These are phyloP conservation scores for Colletotrichum eleusines DNA, from an alignment of 2,329 filamentous ascomycete species.

Conservation along the genomic window DNA sequence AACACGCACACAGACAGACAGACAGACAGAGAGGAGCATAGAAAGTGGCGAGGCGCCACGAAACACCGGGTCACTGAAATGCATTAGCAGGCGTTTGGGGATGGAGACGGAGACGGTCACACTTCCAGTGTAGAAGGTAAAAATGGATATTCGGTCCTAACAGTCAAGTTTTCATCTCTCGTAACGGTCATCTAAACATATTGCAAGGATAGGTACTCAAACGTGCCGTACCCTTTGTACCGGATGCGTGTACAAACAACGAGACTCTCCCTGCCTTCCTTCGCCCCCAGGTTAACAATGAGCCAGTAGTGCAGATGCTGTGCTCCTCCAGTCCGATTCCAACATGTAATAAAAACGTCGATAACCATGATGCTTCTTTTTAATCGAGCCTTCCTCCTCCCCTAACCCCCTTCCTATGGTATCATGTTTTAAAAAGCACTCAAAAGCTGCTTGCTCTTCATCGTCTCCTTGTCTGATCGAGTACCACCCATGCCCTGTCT, in stretches of 20 bases:
- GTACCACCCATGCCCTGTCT: constrained; percentile 12
- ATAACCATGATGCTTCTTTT: constrained; percentile 7
- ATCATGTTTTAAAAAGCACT: constrained; percentile 24
- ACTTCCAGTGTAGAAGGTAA: constrained; percentile 25
- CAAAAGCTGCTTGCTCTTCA: constrained; percentile 34
- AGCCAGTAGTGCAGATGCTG: not conserved
- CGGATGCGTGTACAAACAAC: constrained; percentile 1
- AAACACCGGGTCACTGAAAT: constrained; percentile 15
- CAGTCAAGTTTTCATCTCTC: constrained; percentile 33
- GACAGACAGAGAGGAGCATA: not conserved
- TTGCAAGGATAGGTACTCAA: not conserved
- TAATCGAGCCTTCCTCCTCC: not conserved
- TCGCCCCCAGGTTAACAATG: constrained; percentile 19
- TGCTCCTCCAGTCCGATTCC: not conserved
- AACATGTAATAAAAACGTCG: constrained; percentile 13
- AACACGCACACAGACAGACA: too few species aligned
- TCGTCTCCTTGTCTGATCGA: constrained; percentile 31
- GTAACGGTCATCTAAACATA: constrained; percentile 18
- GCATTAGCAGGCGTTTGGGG: constrained; percentile 44
- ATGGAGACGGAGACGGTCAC: constrained; percentile 20
- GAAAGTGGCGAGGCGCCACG: not conserved
- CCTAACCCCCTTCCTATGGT: not conserved
- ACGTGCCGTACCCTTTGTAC: constrained; percentile 6
- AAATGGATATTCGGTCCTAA: constrained; percentile 35
- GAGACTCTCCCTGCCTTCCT: not conserved